Percentiles rank a stretch among this genome's conserved stretches.
phyloP scores from a whole-genome alignment of 495 filamentous ascomycete species.

The Geopyxis carbonaria region DNA sequence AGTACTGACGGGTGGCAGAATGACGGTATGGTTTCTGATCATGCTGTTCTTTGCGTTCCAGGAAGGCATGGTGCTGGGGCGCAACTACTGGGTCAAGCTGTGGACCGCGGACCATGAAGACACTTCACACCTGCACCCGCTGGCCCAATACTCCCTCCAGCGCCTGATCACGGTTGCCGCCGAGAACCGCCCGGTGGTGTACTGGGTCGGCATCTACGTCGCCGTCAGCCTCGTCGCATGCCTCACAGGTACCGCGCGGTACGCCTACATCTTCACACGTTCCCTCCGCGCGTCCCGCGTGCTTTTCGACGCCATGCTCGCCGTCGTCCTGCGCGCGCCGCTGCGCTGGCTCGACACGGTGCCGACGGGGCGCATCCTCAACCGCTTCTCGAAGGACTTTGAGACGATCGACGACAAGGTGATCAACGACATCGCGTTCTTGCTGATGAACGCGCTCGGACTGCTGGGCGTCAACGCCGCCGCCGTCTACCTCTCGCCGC shows the following conservation, averaged over 20 bases:
- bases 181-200: constrained; percentile 29
- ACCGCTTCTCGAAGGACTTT: constrained; percentile 68
- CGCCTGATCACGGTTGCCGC: constrained; percentile 7
- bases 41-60: constrained; percentile 36
- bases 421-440: constrained; percentile 40
- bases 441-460: constrained; percentile 34
- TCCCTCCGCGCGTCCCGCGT: constrained; percentile 45
- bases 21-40: constrained; percentile 40
- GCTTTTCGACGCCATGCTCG: constrained; percentile 48
- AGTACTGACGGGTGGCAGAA: not conserved
- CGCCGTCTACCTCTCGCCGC: constrained; percentile 35
- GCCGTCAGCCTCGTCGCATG: constrained; percentile 40
- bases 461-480: constrained; percentile 44
- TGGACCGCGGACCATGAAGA: constrained; percentile 14
- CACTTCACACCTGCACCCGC: constrained; percentile 3
- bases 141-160: constrained; percentile 16
- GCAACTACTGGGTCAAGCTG: constrained; percentile 25
- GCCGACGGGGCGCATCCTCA: constrained; percentile 58
- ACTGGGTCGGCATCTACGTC: constrained; percentile 54
- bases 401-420: constrained; percentile 49
- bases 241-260: constrained; percentile 40
- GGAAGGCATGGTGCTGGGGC: constrained; percentile 34
- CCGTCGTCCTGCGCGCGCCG: constrained; percentile 49
- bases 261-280: constrained; percentile 36
- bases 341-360: constrained; percentile 59